Evolutionary conservation across 129 eudicot species (phyloP), one percentile per base, ranked within the genome.

Genomic region (Flaveria robusta): DNA sequence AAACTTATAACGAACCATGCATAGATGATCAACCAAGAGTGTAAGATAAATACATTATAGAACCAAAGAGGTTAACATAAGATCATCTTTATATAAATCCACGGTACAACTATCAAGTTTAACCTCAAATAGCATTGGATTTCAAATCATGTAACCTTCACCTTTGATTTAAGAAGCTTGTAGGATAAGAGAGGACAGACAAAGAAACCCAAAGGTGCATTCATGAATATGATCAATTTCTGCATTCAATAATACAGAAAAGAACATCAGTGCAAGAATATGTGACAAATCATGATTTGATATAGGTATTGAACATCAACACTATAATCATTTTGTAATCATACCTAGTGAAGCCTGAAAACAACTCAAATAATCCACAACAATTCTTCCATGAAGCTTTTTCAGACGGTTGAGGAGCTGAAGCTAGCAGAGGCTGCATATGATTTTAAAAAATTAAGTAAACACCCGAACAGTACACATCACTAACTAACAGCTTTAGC

Each of bases 311-410:
- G 23, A 64, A 23, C 66, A 24, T 26, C 13, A 60, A 27, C 4
- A 13, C 41, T 60, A 60, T 13, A 60, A 29, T 60, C 41, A 60
- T 60, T 60, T 60, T 23, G 37, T 60, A 13, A 60, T 12, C 1
- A 12, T 63, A 63, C 68, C 68, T 70, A 82, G 70, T 50, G 69
- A 89, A 87, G 19, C 94, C 88, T 20, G 93, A 59, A 63, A 85
- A 90, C 85, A 88, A 71, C 78, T 92, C 98, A 63, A 88, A 86
- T 70, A 92, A 47, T 69, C 96, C 96, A 82, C 98, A 92, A 74
- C 98, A 92, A 90, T 89, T 78, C 87, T 86, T 92, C 92, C 93
- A 83, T 24, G 94, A 86, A 52, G 94, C 74, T 66, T 66, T 86
- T 78, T 84, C 85, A 68, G 66, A 85, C 58, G 85, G 74, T 68